Conservation (phyloP, 2,329 filamentous ascomycete genomes). For the Kalaharituber pfeilii region DNA sequence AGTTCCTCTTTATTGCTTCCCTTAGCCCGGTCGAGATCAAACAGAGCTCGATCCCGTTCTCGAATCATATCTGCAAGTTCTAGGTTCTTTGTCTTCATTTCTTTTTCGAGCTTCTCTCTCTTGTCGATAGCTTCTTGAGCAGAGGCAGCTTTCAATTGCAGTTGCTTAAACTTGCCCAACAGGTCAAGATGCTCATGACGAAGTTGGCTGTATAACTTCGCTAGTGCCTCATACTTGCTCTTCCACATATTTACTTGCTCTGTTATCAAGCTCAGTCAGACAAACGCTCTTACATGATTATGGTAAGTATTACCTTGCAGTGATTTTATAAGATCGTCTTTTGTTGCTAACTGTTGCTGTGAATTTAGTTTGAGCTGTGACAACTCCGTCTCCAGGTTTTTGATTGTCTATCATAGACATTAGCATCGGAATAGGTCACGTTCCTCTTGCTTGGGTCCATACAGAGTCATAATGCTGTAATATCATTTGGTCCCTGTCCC, state of each 20-base stretch:
- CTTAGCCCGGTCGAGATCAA: conserved; percentile 75
- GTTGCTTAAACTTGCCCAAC: conserved; percentile 85
- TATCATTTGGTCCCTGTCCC: conserved; percentile 93
- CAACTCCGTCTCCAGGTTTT: conserved; percentile 77
- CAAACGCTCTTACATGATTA: no score
- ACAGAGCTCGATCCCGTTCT: conserved; percentile 78
- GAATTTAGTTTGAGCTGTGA: conserved; percentile 65
- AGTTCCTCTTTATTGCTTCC: conserved; percentile 83
- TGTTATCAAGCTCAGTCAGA: conserved; percentile 3
- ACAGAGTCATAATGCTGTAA: conserved; percentile 75
- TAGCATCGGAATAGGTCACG: background rate
- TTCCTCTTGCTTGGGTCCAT: background rate
- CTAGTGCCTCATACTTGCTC: conserved; percentile 87
- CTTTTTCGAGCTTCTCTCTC: conserved; percentile 85
- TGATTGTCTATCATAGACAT: conserved; percentile 48
- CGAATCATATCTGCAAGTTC: conserved; percentile 97
- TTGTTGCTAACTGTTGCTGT: conserved; percentile 68
- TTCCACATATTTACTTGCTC: conserved; percentile 98
- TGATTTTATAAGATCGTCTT: conserved; percentile 83
- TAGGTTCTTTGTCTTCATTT: conserved; percentile 99
- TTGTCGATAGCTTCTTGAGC: conserved; percentile 92
- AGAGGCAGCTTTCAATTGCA: conserved; percentile 90
- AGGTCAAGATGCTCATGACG: conserved; percentile 89
- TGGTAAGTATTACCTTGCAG: conserved; percentile 51
- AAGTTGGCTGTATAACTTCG: conserved; percentile 92